A percentile compares a stretch with the other conserved stretches of the same genome.
phyloP scores from a whole-genome alignment of 108 stramenopile genomes.

The Licmophora abbreviata region DNA sequence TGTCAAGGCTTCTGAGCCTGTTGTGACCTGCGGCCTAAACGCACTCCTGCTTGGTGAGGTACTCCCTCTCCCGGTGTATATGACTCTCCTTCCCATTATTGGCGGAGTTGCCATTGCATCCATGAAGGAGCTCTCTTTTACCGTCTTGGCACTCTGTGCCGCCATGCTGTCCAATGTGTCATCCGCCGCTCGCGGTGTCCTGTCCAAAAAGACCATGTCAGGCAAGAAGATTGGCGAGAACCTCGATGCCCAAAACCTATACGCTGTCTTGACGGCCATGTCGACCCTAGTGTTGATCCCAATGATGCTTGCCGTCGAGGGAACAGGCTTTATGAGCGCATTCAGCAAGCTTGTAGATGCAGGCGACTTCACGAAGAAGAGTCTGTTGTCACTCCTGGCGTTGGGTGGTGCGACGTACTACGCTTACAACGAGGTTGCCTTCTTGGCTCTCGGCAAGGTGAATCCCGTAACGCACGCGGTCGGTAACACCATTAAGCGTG shows the following conservation, averaged over 20 bases:
- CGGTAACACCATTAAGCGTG: constrained; percentile 99
- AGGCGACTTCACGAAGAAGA: constrained; percentile 68
- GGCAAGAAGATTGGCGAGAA: constrained; percentile 95
- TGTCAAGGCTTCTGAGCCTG: constrained; percentile 98
- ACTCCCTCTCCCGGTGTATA: constrained; percentile 79
- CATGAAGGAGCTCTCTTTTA: constrained; percentile 97
- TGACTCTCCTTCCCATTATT: constrained; percentile 94
- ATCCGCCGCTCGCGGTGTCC: constrained; percentile 91
- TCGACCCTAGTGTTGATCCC: constrained; percentile 86
- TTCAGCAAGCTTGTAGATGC: constrained; percentile 70
- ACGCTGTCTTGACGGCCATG: constrained; percentile 96
- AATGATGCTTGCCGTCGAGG: constrained; percentile 85
- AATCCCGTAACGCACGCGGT: constrained; percentile 96
- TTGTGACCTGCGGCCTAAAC: constrained; percentile 90
- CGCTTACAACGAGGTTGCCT: constrained; percentile 99
- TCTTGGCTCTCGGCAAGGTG: constrained; percentile 92
- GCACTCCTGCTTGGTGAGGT: constrained; percentile 84
- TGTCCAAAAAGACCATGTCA: constrained; percentile 91
- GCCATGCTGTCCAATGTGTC: constrained; percentile 98
- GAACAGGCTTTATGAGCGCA: constrained; percentile 74
- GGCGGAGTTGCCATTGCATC: constrained; percentile 96
- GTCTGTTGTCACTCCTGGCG: constrained; percentile 41
- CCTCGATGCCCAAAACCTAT: constrained; percentile 93
- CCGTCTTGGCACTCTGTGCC: constrained; percentile 85
- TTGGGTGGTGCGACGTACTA: constrained; percentile 81